Evolutionary conservation across 2,329 filamentous ascomycete species (phyloP).

Genomic region (Coniochaeta sp.): DNA sequence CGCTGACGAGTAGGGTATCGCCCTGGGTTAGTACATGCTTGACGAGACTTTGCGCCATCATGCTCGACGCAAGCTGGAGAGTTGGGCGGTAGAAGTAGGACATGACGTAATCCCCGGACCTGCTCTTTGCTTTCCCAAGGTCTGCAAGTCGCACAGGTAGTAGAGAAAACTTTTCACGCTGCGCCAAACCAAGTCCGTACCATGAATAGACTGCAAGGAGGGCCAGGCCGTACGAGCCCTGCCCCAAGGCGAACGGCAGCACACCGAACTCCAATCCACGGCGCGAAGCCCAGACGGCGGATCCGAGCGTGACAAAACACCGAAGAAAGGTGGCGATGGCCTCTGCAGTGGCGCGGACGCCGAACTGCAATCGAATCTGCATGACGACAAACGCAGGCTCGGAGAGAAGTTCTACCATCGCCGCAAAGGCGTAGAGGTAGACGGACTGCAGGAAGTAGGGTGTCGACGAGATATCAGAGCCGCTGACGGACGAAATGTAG

Average conservation of each 20-base stretch:
- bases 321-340: constrained; percentile 71
- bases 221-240: constrained; percentile 65
- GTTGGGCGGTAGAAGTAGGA: constrained; percentile 63
- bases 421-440: constrained; percentile 47
- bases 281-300: constrained; percentile 57
- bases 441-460: constrained; percentile 54
- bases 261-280: constrained; percentile 56
- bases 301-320: constrained; percentile 66
- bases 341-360: constrained; percentile 74
- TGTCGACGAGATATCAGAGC: constrained; percentile 43
- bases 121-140: background rate
- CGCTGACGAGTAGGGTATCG: constrained; percentile 79
- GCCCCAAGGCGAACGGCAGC: constrained; percentile 82
- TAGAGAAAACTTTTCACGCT: constrained; percentile 60
- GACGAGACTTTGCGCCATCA: constrained; percentile 81
- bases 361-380: constrained; percentile 74
- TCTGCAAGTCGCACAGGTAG: constrained; percentile 35
- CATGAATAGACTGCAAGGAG: constrained; percentile 65
- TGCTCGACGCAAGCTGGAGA: constrained; percentile 65
- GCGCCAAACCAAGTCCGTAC: constrained; percentile 51
- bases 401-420: constrained; percentile 67
- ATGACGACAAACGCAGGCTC: constrained; percentile 88
- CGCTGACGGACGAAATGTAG: constrained; percentile 51
- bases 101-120: constrained; percentile 35
- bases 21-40: constrained; percentile 94